Evolutionary conservation across 1,139 yeast genomes (phyloP), one percentile per base, ranked within the genome.

Genomic region (Diutina siamensis): DNA sequence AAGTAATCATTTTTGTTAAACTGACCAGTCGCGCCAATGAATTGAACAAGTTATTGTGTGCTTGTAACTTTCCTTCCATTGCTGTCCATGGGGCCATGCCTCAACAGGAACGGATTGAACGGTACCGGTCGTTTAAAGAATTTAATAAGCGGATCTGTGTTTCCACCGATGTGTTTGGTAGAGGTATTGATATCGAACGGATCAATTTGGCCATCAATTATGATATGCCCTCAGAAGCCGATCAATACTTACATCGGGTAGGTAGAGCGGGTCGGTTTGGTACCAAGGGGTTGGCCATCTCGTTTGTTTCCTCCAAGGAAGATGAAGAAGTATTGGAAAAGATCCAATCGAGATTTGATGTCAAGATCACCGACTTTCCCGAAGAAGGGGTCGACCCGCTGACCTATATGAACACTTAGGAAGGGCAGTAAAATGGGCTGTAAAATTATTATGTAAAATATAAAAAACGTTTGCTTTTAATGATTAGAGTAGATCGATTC

Each of bases 261-360:
- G 98, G 98, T 64, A 88, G 98, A 80, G 98, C 98, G 56, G 98
- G 98, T 70, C 88, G 98, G 77, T 92, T 92, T 60, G 98, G 98
- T 74, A 92, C 98, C 64, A 92, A 92, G 73, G 98, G 98, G 71
- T 80, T 92, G 59, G 95, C 97, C 47, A 76, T 92, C 51, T 87
- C 97, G 45, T 85, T 92, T 57, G 95, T 92, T 47, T 76, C 94
- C 38, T 74, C 80, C 49, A 83, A 80, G 57, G 94, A 82, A 53
- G 98, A 92, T 61, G 88, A 87, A 65, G 87, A 83, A 69, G 86
- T 89, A 46, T 76, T 94, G 65, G 87, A 78, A 60, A 84, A 87
- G 71, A 92, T 92, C 59, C 98, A 92, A 74, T 94, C 88, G 57
- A 83, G 98, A 70, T 92, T 92, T 68, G 97, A 92, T 65, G 98